Evolutionary conservation across 2,329 filamentous ascomycete species (phyloP).

Genomic region (Colletotrichum coccodes): DNA sequence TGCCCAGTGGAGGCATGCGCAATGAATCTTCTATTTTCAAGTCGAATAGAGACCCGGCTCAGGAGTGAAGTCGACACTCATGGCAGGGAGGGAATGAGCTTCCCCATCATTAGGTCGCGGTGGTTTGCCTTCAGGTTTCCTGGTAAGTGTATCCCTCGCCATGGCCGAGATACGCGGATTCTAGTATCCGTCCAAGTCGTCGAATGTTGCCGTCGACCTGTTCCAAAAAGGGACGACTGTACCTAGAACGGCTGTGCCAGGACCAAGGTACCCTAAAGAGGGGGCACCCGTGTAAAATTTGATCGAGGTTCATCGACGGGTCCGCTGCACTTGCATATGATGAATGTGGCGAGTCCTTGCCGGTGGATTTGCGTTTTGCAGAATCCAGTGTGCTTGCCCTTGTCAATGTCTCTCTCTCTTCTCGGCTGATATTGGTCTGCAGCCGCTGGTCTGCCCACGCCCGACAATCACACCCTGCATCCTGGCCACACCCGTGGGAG

Average conservation of each 20-base stretch:
- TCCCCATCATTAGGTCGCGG: too few species aligned
- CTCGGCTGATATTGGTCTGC: constrained; percentile 16
- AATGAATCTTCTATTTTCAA: not conserved
- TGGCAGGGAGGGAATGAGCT: fast-evolving
- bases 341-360: constrained; percentile 15
- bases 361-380: constrained; percentile 18
- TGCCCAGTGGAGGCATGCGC: not conserved
- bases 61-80: not conserved
- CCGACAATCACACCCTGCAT: not conserved
- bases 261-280: not conserved
- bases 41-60: not conserved
- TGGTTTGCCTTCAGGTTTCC: too few species aligned
- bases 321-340: constrained; percentile 6
- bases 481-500: not conserved
- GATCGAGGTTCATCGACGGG: not conserved
- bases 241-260: not conserved
- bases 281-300: constrained; percentile 5
- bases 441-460: not conserved
- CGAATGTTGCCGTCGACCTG: not conserved
- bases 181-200: not conserved
- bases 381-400: constrained; percentile 10
- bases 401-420: not conserved
- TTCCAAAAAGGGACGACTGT: not conserved
- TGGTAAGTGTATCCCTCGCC: fast-evolving
- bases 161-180: not conserved